Conservation (phyloP, 176 grass and related monocot genomes). For the Calamus simplicifolius region DNA sequence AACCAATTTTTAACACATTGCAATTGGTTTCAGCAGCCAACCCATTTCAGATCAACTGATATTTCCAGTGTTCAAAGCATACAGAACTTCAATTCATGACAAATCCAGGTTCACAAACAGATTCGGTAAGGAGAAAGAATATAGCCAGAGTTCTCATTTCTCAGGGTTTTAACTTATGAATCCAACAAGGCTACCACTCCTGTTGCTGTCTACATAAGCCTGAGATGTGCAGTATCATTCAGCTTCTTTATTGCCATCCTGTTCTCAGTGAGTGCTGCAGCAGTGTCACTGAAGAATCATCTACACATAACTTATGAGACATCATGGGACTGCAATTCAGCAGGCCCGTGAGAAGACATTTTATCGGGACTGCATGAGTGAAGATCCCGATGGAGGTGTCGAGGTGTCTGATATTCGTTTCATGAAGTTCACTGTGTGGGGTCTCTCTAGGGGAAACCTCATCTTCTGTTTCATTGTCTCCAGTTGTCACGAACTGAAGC, state of each 20-base stretch:
- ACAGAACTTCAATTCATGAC: too few relatives aligned
- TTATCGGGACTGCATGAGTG: conserved; percentile 22
- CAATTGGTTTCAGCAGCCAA: too few relatives aligned
- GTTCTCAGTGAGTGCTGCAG: conserved; percentile 17
- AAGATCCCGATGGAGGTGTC: conserved; percentile 13
- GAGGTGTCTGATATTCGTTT: conserved; percentile 1
- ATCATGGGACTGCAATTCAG: conserved; percentile 15
- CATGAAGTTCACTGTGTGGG: neutral
- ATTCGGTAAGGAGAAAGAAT: too few relatives aligned
- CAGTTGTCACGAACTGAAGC: conserved; percentile 13
- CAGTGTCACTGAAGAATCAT: conserved; percentile 23
- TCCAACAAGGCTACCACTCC: too few relatives aligned
- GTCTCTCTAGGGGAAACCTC: neutral
- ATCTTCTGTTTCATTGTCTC: conserved; percentile 8
- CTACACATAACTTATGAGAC: conserved; percentile 13
- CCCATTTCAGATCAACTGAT: too few relatives aligned
- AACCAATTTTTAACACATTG: too few relatives aligned
- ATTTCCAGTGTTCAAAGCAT: too few relatives aligned
- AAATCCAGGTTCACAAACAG: too few relatives aligned
- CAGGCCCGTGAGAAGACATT: conserved; percentile 23
- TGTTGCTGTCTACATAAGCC: conserved; percentile 8
- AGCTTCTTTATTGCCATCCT: conserved; percentile 25
- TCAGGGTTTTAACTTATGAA: too few relatives aligned
- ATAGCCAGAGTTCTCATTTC: too few relatives aligned
- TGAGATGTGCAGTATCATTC: conserved; percentile 28